Base-by-base conservation (phyloP, 1,139 yeast species). In the Yamadazyma mexicana region DNA sequence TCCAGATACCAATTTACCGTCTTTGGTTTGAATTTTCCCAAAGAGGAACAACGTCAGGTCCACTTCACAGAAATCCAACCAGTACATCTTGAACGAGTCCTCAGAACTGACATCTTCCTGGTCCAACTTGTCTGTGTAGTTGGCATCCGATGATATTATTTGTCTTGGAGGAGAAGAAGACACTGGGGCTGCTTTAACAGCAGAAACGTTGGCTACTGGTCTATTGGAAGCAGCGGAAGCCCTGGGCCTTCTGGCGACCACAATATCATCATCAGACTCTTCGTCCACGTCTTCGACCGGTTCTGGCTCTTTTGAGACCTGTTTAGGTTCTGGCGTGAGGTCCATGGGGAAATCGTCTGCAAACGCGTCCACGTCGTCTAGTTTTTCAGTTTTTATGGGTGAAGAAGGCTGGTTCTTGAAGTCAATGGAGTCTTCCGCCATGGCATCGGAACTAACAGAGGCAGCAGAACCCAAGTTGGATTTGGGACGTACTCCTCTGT, bases 1-100 rank as follows among this genome's bases (percentile, higher is more conserved):
- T 15, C 87, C 88, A 2, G 96, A 86, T 3, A 83, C 86, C 28
- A 75, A 60, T 12, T 71, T 68, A 1, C 79, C 82, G 39, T 82
- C 81, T 22, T 71, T 69, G 4, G 89, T 73, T 45, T 72, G 66
- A 8, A 83, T 73, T 56, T 89, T 89, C 38, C 99, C 99, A 58
- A 86, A 92, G n/a, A 92, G 69, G 14, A 88, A 64, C 32, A 94
- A 64, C 0, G 81, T 65, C 47, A 76, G 75, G 42, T 83, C 88
- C 16, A 84, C 77, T 56, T 92, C 98, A 33, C 86, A 75, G 59
- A 81, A 89, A 59, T 94, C 99, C 29, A 86, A 66, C 98, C 98
- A 94, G 58, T 77, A 92, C 81, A 92, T 82, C 52, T 79, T 77
- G 55, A 89, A 73, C 3, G 74, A 57, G 36, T 71, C 75, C 1